Evolutionary conservation across 2,329 filamentous ascomycete species (phyloP).

Genomic region (Fusarium goolgardi): DNA sequence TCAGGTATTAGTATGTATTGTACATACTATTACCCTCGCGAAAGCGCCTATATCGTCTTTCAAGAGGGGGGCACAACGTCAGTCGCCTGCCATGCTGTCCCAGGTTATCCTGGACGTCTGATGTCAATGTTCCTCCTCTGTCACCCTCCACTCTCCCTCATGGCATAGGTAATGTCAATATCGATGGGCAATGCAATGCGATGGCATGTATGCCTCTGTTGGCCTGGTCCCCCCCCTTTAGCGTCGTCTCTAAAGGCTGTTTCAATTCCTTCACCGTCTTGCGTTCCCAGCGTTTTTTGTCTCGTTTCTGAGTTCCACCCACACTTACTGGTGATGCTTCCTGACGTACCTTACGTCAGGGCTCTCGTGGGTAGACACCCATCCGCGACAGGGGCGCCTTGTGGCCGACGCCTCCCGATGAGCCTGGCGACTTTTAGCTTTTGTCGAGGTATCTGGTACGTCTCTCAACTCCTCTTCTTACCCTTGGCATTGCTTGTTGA

Average conservation of each 20-base stretch:
- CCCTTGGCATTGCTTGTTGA: slow-evolving; percentile 47
- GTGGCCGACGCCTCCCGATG: slow-evolving; percentile 46
- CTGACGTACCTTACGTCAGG: slow-evolving; percentile 49
- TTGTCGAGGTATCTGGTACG: slow-evolving; percentile 43
- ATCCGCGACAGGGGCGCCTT: slow-evolving; percentile 44
- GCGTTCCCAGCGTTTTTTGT: slow-evolving; percentile 47
- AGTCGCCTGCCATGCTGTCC: slow-evolving; percentile 39
- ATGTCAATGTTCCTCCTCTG: slow-evolving; percentile 44
- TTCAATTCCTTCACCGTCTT: slow-evolving; percentile 50
- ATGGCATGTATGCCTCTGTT: slow-evolving; percentile 34
- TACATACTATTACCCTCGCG: slow-evolving; percentile 19
- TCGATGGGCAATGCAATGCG: slow-evolving; percentile 18
- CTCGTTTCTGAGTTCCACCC: slow-evolving; percentile 44
- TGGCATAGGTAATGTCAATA: slow-evolving; percentile 15
- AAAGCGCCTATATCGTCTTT: slow-evolving; percentile 39
- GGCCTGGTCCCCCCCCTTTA: slow-evolving; percentile 30
- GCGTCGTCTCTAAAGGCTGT: slow-evolving; percentile 41
- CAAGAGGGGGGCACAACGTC: slow-evolving; percentile 46
- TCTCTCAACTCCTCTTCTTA: slow-evolving; percentile 31
- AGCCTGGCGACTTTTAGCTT: slow-evolving; percentile 41
- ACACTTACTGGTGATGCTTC: slow-evolving; percentile 39
- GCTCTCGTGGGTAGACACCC: slow-evolving; percentile 45
- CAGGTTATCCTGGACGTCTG: slow-evolving; percentile 41
- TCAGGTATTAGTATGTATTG: slow-evolving; percentile 2
- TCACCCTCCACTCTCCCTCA: slow-evolving; percentile 37